Evolutionary conservation across 768 basidiomycete species (phyloP).

Genomic region (Trametes sanguinea): DNA sequence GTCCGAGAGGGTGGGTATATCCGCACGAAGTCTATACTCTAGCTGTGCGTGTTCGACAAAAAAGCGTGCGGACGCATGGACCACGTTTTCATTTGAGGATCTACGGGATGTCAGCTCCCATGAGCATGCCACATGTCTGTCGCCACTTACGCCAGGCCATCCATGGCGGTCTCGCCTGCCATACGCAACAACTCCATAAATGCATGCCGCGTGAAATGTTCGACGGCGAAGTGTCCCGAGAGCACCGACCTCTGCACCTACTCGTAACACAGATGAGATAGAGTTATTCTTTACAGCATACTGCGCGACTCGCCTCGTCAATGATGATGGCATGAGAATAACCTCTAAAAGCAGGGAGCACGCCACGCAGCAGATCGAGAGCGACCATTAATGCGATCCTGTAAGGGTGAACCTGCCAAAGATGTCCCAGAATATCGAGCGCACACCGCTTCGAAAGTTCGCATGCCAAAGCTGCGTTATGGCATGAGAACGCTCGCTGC

Average conservation of each 20-base stretch:
- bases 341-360: slow-evolving; percentile 80
- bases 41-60: slow-evolving; percentile 79
- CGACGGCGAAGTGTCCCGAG: slow-evolving; percentile 74
- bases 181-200: slow-evolving; percentile 66
- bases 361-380: slow-evolving; percentile 69
- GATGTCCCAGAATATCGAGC: slow-evolving; percentile 51
- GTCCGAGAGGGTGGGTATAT: slow-evolving; percentile 77
- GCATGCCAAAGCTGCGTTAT: slow-evolving; percentile 59
- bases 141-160: slow-evolving; percentile 68
- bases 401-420: slow-evolving; percentile 63
- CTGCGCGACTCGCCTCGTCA: slow-evolving; percentile 63
- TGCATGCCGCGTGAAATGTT: slow-evolving; percentile 57
- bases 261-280: neutral
- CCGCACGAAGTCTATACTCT: slow-evolving; percentile 73
- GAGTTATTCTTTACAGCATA: neutral
- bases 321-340: slow-evolving; percentile 87
- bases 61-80: slow-evolving; percentile 72
- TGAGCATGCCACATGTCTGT: slow-evolving; percentile 4
- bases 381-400: slow-evolving; percentile 71
- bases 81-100: slow-evolving; percentile 68
- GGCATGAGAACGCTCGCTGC: slow-evolving; percentile 59
- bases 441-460: slow-evolving; percentile 55
- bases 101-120: slow-evolving; percentile 39
- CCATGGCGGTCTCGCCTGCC: slow-evolving; percentile 62
- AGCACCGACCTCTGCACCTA: slow-evolving; percentile 71